These are phyloP conservation scores for Bonnemaisonia californica DNA, from an alignment of 31 red algal species.

Conservation along the genomic window DNA sequence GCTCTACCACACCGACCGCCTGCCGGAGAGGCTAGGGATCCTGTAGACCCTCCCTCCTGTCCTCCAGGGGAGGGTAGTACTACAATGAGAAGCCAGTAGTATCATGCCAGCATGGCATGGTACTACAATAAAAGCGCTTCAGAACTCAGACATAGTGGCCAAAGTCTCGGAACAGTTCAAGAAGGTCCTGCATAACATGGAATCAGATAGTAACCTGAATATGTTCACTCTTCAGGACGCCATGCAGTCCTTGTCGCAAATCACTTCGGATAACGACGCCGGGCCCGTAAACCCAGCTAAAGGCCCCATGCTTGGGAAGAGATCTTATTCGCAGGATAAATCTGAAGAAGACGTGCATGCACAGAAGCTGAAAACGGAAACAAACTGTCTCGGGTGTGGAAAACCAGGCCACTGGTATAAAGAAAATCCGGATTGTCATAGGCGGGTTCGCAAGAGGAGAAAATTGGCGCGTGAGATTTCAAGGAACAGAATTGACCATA, in stretches of 20 bases:
- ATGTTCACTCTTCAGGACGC: constrained; percentile 14
- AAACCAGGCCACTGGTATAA: constrained; percentile 12
- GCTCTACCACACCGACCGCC: too few relatives aligned
- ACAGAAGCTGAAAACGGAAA: not conserved
- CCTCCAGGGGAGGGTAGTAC: too few relatives aligned
- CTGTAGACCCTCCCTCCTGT: too few relatives aligned
- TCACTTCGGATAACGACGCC: not conserved
- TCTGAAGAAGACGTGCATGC: not conserved
- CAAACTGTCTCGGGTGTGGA: not conserved
- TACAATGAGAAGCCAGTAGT: too few relatives aligned
- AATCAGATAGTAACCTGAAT: not conserved
- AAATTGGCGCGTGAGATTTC: not conserved
- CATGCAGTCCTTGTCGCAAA: constrained; percentile 5
- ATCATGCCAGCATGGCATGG: too few relatives aligned
- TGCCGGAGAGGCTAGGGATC: too few relatives aligned
- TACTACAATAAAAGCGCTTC: too few relatives aligned
- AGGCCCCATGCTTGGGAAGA: not conserved
- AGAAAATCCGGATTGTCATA: not conserved
- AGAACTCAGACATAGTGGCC: not conserved
- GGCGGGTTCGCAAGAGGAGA: not conserved
- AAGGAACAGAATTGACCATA: not conserved
- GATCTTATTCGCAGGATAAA: not conserved
- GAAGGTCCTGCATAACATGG: not conserved
- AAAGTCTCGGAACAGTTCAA: not conserved
- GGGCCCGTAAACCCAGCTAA: not conserved